These are phyloP conservation scores for Drechmeria coniospora DNA, from an alignment of 2,329 filamentous ascomycete genomes.

Conservation along the genomic window DNA sequence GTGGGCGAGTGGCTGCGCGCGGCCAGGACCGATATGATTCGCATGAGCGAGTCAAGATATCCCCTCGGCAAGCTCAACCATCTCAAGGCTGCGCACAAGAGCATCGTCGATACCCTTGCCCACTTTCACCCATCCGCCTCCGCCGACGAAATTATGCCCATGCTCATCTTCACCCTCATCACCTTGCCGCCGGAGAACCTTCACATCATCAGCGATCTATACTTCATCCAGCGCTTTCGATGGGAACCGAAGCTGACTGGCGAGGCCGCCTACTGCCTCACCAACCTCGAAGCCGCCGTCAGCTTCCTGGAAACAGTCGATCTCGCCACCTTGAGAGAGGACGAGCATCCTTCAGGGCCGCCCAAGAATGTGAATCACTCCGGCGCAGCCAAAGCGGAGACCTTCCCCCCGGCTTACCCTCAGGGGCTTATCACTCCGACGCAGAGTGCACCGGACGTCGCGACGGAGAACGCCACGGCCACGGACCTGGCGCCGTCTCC, in stretches of 20 bases:
- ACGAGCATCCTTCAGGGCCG: conserved; percentile 58
- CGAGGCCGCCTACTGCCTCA: conserved; percentile 89
- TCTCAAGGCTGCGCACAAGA: conserved; percentile 78
- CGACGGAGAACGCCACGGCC: conserved; percentile 16
- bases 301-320: conserved; percentile 93
- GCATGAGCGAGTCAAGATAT: conserved; percentile 77
- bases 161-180: conserved; percentile 90
- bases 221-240: conserved; percentile 86
- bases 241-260: conserved; percentile 76
- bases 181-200: conserved; percentile 75
- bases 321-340: conserved; percentile 68
- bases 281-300: conserved; percentile 87
- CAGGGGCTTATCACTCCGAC: conserved; percentile 24
- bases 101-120: conserved; percentile 74
- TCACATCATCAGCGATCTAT: conserved; percentile 84
- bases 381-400: conserved; percentile 33
- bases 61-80: conserved; percentile 84
- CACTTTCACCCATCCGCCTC: conserved; percentile 66
- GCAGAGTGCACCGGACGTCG: conserved; percentile 16
- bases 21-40: conserved; percentile 52
- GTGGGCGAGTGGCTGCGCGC: conserved; percentile 58
- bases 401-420: conserved; percentile 41
- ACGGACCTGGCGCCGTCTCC: conserved; percentile 22
- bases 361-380: conserved; percentile 36
- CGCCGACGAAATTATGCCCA: conserved; percentile 91